Conservation (phyloP, 192 early-diverging fungal genomes). For the Phycomyces blakesleeanus region DNA sequence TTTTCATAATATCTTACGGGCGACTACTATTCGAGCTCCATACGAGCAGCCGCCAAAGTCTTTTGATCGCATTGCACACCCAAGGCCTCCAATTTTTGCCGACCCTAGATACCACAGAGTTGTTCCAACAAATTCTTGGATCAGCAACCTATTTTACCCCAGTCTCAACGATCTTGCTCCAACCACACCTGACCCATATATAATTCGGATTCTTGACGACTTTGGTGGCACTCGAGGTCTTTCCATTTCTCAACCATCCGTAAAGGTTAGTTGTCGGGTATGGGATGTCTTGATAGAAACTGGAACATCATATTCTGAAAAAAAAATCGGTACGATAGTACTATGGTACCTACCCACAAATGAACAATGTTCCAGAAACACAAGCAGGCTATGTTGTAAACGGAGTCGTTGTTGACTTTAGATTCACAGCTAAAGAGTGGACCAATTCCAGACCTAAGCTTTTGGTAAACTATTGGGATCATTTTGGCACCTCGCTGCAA, state of each 20-base stretch:
- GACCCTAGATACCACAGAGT: not conserved
- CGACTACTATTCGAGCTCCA: conserved; percentile 9
- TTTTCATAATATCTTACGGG: not conserved
- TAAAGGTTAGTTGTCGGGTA: conserved; percentile 8
- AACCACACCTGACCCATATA: conserved; percentile 35
- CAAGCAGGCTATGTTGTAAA: conserved; percentile 30
- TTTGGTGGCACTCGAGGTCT: conserved; percentile 30
- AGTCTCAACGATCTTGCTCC: conserved; percentile 27
- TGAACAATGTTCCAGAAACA: conserved; percentile 28
- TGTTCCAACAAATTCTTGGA: conserved; percentile 37
- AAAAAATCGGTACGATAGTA: conserved; percentile 6
- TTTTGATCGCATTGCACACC: conserved; percentile 21
- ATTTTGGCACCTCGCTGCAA: conserved; percentile 18
- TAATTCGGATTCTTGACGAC: conserved; percentile 26
- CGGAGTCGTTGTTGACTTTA: conserved; percentile 21
- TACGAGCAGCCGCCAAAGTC: conserved; percentile 7
- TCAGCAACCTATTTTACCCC: conserved; percentile 33
- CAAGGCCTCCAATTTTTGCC: conserved; percentile 18
- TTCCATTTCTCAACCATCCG: conserved; percentile 21
- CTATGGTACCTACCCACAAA: conserved; percentile 21
- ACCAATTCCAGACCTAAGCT: not conserved
- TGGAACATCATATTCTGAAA: not conserved
- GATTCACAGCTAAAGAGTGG: conserved; percentile 31
- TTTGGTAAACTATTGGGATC: conserved; percentile 26
- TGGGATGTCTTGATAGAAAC: not conserved